These are phyloP conservation scores for Metschnikowia baotianmanensis DNA, from an alignment of 805 yeast genomes.

Conservation along the genomic window DNA sequence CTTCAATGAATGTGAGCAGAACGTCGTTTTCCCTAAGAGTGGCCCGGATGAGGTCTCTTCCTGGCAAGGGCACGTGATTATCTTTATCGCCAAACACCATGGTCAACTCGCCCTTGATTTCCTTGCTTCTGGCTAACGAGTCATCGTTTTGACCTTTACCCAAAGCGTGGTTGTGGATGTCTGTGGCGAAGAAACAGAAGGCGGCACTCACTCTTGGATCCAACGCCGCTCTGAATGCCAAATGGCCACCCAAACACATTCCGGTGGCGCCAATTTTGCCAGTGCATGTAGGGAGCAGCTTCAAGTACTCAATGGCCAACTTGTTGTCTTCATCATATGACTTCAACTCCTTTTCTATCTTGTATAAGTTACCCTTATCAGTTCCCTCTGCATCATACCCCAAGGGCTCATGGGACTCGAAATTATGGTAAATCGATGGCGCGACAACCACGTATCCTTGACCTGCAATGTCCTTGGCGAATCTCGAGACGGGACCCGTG, in stretches of 20 bases:
- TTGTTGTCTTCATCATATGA: slow-evolving; percentile 76
- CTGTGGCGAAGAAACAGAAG: slow-evolving; percentile 79
- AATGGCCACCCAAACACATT: slow-evolving; percentile 84
- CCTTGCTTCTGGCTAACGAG: slow-evolving; percentile 54
- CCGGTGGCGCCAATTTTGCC: slow-evolving; percentile 81
- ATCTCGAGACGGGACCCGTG: slow-evolving; percentile 77
- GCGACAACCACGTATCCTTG: slow-evolving; percentile 79
- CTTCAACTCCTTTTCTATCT: slow-evolving; percentile 61
- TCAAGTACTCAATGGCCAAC: slow-evolving; percentile 61
- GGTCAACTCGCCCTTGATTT: slow-evolving; percentile 57
- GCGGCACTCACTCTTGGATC: slow-evolving; percentile 64
- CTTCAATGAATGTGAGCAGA: slow-evolving; percentile 68
- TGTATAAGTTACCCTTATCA: slow-evolving; percentile 67
- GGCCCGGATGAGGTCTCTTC: slow-evolving; percentile 67
- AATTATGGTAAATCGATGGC: slow-evolving; percentile 78
- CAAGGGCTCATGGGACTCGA: slow-evolving; percentile 60
- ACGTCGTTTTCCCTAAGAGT: slow-evolving; percentile 57
- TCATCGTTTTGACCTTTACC: slow-evolving; percentile 68
- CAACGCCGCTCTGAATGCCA: slow-evolving; percentile 68
- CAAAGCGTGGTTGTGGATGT: slow-evolving; percentile 64
- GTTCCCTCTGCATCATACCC: slow-evolving; percentile 73
- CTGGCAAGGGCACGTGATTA: slow-evolving; percentile 76
- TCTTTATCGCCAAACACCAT: slow-evolving; percentile 77
- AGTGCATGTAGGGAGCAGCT: slow-evolving; percentile 56
- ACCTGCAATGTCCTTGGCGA: slow-evolving; percentile 75